phyloP scores from a whole-genome alignment of 148 eudicot genomes.

The Amaranthus hypochondriacus region DNA sequence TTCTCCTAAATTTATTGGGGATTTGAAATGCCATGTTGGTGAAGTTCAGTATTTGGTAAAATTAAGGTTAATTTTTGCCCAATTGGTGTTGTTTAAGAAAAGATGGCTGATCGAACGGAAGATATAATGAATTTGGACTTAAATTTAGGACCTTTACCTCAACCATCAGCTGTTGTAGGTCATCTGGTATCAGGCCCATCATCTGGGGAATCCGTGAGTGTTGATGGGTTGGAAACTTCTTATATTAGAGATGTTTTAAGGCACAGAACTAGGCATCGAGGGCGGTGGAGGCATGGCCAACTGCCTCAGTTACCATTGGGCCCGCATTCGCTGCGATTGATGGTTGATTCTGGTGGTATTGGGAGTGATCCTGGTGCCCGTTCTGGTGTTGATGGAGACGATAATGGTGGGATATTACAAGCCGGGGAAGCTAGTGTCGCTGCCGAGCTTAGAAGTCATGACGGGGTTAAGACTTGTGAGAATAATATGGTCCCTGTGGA shows the following conservation, averaged over 20 bases:
- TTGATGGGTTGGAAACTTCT: constrained; percentile 50
- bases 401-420: constrained; percentile 39
- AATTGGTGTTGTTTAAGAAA: constrained; percentile 9
- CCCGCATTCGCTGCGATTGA: constrained; percentile 34
- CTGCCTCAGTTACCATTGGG: constrained; percentile 29
- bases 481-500: constrained; percentile 35
- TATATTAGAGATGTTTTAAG: constrained; percentile 42
- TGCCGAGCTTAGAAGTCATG: constrained; percentile 39
- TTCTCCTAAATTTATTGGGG: neutral
- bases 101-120: constrained; percentile 65
- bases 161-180: constrained; percentile 32
- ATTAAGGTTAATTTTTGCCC: neutral
- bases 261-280: constrained; percentile 48
- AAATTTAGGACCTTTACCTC: constrained; percentile 66
- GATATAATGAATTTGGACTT: constrained; percentile 78
- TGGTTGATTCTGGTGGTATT: constrained; percentile 25
- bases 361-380: constrained; percentile 22
- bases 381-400: constrained; percentile 24
- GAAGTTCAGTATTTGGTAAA: constrained; percentile 14
- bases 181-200: constrained; percentile 28
- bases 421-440: constrained; percentile 76
- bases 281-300: constrained; percentile 51
- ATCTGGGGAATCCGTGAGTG: constrained; percentile 32
- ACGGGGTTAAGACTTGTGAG: constrained; percentile 46
- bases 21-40: neutral